Conservation (phyloP, 768 basidiomycete genomes). For the Pilatotrama ljubarskyi region DNA sequence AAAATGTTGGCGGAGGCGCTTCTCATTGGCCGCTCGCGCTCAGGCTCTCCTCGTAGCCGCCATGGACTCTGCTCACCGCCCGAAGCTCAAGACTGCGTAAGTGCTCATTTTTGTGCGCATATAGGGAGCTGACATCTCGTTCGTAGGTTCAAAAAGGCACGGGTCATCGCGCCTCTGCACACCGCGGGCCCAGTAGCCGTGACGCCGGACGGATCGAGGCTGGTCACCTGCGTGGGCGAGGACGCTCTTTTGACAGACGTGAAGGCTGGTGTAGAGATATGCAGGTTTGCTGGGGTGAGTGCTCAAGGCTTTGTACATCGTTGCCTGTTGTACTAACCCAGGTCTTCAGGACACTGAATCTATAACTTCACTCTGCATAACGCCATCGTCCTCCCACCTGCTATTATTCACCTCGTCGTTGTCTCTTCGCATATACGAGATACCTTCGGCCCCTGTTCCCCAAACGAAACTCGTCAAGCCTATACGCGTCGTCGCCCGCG, state of each 20-base stretch:
- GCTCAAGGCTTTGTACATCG: not conserved
- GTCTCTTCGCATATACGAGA: conserved; percentile 79
- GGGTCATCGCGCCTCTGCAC: conserved; percentile 77
- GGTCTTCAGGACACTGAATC: conserved; percentile 72
- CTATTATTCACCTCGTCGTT: conserved; percentile 80
- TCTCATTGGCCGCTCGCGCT: conserved; percentile 10
- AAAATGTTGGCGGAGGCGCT: conserved; percentile 16
- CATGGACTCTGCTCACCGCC: conserved; percentile 22
- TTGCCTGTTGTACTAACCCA: not conserved
- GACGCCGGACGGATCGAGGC: conserved; percentile 71
- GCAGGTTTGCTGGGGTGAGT: conserved; percentile 82
- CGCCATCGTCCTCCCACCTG: conserved; percentile 73
- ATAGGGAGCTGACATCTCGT: not conserved
- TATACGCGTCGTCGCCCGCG: conserved; percentile 72
- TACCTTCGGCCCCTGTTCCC: conserved; percentile 53
- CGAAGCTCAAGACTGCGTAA: conserved; percentile 64
- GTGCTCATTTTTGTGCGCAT: conserved; percentile 25
- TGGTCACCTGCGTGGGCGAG: conserved; percentile 87
- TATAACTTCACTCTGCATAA: conserved; percentile 81
- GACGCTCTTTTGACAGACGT: conserved; percentile 83
- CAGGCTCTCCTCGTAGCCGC: conserved; percentile 19
- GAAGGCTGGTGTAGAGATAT: conserved; percentile 70
- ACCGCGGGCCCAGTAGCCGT: conserved; percentile 86
- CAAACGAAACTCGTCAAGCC: conserved; percentile 60
- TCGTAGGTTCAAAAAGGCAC: conserved; percentile 73